Conservation (phyloP, 1,284 basidiomycete species). For the Puccinia horiana region DNA sequence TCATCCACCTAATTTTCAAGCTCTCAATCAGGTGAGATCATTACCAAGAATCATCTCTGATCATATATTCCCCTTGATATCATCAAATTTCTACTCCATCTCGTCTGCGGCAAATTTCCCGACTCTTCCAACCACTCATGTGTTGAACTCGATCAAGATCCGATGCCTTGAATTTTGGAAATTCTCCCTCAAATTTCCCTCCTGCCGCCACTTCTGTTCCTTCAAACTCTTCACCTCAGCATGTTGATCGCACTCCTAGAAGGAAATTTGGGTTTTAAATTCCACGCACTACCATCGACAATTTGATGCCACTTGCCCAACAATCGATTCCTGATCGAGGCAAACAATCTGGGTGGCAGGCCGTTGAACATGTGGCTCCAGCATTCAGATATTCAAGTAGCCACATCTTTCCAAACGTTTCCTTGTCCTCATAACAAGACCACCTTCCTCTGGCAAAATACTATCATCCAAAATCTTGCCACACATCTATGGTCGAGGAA, state of each 20-base stretch:
- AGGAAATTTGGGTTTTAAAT: constrained; percentile 28
- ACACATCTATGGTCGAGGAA: constrained; percentile 62
- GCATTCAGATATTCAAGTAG: constrained; percentile 32
- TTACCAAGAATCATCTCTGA: constrained; percentile 1
- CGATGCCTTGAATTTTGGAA: background rate
- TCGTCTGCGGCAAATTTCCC: background rate
- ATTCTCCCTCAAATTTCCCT: constrained; percentile 34
- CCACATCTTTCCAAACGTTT: constrained; percentile 55
- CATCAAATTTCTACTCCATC: constrained; percentile 1
- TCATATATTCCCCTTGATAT: constrained; percentile 2
- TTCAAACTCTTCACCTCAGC: constrained; percentile 24
- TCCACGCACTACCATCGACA: constrained; percentile 15
- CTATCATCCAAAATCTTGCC: constrained; percentile 77
- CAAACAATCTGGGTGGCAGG: background rate
- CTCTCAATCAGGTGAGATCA: background rate
- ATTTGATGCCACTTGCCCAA: background rate
- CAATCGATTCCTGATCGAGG: background rate
- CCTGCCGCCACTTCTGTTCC: background rate
- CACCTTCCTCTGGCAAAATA: constrained; percentile 73
- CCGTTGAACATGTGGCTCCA: background rate
- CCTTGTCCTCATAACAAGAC: constrained; percentile 80
- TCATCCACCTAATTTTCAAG: constrained; percentile 2
- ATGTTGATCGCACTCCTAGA: constrained; percentile 20
- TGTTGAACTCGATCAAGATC: background rate
- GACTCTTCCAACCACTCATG: background rate